Conservation (phyloP, 129 eudicot genomes). For the Solidago caesia region DNA sequence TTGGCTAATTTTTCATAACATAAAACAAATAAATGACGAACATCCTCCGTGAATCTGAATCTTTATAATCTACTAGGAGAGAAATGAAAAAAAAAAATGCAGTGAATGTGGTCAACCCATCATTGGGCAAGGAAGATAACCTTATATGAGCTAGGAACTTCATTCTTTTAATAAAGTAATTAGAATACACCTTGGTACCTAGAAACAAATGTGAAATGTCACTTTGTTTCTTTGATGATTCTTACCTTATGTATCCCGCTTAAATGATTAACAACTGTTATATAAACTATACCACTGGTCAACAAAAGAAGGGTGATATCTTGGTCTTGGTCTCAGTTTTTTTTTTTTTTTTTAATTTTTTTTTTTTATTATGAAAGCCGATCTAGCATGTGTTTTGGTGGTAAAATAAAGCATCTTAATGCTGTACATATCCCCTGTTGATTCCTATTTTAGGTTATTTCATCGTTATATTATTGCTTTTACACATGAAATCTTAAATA, state of each 20-base stretch:
- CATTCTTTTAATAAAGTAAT: background rate
- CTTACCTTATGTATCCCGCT: background rate
- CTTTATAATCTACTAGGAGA: background rate
- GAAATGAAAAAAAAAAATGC: background rate
- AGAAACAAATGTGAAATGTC: background rate
- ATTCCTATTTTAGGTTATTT: slow-evolving; percentile 16
- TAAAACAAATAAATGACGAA: background rate
- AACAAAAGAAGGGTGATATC: background rate
- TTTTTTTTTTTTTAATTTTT: background rate
- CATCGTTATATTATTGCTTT: slow-evolving; percentile 1
- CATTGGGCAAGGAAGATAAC: background rate
- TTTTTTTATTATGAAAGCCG: background rate
- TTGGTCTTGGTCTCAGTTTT: background rate
- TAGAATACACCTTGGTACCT: background rate
- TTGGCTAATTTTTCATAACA: background rate
- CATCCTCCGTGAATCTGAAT: background rate
- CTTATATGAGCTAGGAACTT: background rate
- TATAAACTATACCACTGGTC: background rate
- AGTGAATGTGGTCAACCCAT: background rate
- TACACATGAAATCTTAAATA: slow-evolving; percentile 11
- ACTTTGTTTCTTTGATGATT: background rate
- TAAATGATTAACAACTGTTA: background rate
- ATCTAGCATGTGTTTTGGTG: background rate
- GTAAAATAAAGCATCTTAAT: background rate
- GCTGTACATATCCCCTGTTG: background rate